Evolutionary conservation across 176 grass and related monocot genomes (phyloP).

Genomic region (Cocos nucifera): DNA sequence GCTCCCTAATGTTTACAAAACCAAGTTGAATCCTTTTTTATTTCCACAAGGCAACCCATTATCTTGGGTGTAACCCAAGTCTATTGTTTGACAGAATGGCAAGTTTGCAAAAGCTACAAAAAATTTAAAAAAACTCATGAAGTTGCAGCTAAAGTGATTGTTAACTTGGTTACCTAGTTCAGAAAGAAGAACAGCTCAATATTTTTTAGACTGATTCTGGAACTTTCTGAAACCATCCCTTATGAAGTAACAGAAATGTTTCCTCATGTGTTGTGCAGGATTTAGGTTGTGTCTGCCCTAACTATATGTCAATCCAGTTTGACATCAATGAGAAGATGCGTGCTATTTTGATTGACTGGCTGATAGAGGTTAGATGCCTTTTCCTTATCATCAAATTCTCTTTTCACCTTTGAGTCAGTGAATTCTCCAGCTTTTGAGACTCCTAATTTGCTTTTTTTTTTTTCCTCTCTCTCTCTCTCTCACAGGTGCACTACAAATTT

Average conservation of each 20-base stretch:
- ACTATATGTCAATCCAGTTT: constrained; percentile 61
- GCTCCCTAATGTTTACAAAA: too few species aligned
- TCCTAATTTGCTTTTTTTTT: too few species aligned
- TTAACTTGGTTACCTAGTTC: too few species aligned
- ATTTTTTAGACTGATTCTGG: constrained; percentile 2
- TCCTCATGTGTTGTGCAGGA: constrained; percentile 22
- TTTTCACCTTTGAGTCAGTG: not conserved
- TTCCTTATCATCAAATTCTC: not conserved
- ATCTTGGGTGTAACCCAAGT: too few species aligned
- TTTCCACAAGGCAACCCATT: too few species aligned
- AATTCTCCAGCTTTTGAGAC: not conserved
- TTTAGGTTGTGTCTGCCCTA: constrained; percentile 50
- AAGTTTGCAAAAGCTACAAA: too few species aligned
- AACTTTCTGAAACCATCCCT: too few species aligned
- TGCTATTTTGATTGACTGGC: constrained; percentile 83
- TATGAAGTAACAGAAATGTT: not conserved
- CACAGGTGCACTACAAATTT: constrained; percentile 85
- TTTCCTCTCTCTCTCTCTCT: too few species aligned
- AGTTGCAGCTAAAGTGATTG: too few species aligned
- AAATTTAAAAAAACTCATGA: too few species aligned
- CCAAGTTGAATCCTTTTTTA: too few species aligned
- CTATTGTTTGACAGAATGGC: too few species aligned
- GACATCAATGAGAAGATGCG: constrained; percentile 95
- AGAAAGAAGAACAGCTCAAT: not conserved
- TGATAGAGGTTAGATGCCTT: constrained; percentile 51